Percentiles rank a stretch among this genome's conserved stretches.
These are phyloP conservation scores for Hibiscus mutabilis DNA, from an alignment of 345 rosid species.

Conservation along the genomic window DNA sequence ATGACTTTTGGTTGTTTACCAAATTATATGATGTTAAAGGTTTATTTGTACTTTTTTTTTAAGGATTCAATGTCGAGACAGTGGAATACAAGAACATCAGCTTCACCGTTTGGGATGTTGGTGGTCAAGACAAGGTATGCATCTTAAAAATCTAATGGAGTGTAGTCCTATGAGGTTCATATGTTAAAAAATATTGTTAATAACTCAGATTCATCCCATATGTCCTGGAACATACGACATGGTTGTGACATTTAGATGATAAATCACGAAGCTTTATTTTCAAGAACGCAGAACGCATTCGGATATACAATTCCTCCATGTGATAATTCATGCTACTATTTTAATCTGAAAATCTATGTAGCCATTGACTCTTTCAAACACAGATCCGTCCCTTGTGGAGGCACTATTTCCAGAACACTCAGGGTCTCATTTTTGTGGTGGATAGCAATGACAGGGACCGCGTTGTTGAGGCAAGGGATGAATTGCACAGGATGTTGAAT, in stretches of 20 bases:
- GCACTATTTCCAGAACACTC: constrained; percentile 80
- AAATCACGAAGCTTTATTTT: neutral
- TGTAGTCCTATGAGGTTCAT: neutral
- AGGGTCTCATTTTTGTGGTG: constrained; percentile 64
- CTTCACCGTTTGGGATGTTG: constrained; percentile 87
- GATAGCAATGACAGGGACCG: constrained; percentile 80
- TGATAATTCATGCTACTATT: neutral
- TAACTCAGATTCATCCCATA: neutral
- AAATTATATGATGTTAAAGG: neutral
- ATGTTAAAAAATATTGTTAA: neutral
- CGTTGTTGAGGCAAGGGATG: constrained; percentile 65
- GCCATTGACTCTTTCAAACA: neutral
- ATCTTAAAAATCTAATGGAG: neutral
- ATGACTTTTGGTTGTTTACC: neutral
- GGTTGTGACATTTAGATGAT: neutral
- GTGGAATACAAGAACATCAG: constrained; percentile 94
- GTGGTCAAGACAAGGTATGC: constrained; percentile 88
- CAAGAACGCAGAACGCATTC: neutral
- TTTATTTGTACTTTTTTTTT: neutral
- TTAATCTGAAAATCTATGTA: neutral
- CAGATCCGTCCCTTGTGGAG: constrained; percentile 83
- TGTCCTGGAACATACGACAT: neutral
- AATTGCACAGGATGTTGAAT: constrained; percentile 67
- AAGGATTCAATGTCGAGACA: constrained; percentile 90
- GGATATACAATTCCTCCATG: neutral